Percentiles rank a stretch among this genome's conserved stretches.
phyloP scores from a whole-genome alignment of 352 stramenopile genomes.

The Pythium aphanidermatum region DNA sequence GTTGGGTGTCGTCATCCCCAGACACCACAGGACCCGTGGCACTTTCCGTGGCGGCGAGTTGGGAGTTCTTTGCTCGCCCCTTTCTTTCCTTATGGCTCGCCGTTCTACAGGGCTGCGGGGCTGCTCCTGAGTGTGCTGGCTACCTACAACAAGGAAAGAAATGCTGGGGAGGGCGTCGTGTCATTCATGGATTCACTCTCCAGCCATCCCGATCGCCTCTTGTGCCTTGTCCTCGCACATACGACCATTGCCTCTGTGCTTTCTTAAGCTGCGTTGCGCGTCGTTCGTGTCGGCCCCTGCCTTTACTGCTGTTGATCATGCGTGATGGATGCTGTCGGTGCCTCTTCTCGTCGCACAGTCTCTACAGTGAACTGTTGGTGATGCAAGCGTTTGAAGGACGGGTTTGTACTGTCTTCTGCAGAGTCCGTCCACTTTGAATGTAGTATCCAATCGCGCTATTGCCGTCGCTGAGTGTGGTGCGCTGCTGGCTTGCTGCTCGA shows the following conservation, averaged over 20 bases:
- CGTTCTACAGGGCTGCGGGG: conserved; percentile 2
- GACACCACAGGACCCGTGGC: conserved; percentile 21
- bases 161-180: conserved; percentile 51
- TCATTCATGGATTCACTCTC: background rate
- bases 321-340: conserved; percentile 3
- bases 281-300: background rate
- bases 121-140: conserved; percentile 10
- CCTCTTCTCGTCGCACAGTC: no score
- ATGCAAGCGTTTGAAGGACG: no score
- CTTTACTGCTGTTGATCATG: background rate
- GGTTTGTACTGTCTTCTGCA: no score
- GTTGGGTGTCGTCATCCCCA: conserved; percentile 11
- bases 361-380: no score
- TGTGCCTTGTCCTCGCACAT: conserved; percentile 8
- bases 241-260: background rate
- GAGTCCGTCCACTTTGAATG: background rate
- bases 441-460: background rate
- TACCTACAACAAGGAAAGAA: conserved; percentile 51
- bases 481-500: conserved; percentile 16
- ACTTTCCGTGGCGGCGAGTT: background rate
- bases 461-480: background rate
- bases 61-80: conserved; percentile 63
- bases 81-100: conserved; percentile 54
- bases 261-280: background rate
- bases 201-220: conserved; percentile 11